phyloP scores from a whole-genome alignment of 352 stramenopile genomes.

The Phytophthora hybrid region DNA sequence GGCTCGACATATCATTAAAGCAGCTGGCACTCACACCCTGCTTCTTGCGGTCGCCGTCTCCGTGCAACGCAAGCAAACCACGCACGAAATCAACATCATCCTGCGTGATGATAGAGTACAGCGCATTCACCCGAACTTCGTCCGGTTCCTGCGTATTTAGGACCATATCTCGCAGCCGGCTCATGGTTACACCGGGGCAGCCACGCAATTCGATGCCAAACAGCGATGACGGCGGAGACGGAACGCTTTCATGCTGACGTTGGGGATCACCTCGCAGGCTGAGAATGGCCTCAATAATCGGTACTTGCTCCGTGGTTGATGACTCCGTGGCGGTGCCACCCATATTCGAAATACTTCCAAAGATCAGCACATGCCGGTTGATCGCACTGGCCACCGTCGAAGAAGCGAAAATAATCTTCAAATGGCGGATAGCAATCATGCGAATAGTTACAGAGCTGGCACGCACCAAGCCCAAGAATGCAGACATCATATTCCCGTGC shows the following conservation, averaged over 20 bases:
- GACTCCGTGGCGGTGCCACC: constrained; percentile 71
- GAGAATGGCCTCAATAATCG: constrained; percentile 82
- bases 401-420: constrained; percentile 74
- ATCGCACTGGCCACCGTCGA: constrained; percentile 69
- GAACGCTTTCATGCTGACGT: constrained; percentile 32
- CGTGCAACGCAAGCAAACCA: constrained; percentile 62
- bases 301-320: constrained; percentile 79
- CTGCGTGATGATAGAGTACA: constrained; percentile 71
- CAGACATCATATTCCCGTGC: constrained; percentile 76
- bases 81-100: constrained; percentile 79
- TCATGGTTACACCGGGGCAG: constrained; percentile 65
- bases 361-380: constrained; percentile 83
- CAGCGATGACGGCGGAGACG: constrained; percentile 42
- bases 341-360: constrained; percentile 79
- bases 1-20: constrained; percentile 76
- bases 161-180: constrained; percentile 69
- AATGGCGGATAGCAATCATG: constrained; percentile 66
- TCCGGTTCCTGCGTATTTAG: constrained; percentile 65
- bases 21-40: constrained; percentile 55
- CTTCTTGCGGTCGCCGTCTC: constrained; percentile 75
- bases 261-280: constrained; percentile 67
- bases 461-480: constrained; percentile 65
- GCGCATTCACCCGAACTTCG: constrained; percentile 69
- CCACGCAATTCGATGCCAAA: constrained; percentile 65
- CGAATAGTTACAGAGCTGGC: constrained; percentile 66